Percentiles rank a stretch among this genome's conserved stretches.
Evolutionary conservation across 2,329 filamentous ascomycete species (phyloP).

Genomic region (Ophiostoma tasmaniense): DNA sequence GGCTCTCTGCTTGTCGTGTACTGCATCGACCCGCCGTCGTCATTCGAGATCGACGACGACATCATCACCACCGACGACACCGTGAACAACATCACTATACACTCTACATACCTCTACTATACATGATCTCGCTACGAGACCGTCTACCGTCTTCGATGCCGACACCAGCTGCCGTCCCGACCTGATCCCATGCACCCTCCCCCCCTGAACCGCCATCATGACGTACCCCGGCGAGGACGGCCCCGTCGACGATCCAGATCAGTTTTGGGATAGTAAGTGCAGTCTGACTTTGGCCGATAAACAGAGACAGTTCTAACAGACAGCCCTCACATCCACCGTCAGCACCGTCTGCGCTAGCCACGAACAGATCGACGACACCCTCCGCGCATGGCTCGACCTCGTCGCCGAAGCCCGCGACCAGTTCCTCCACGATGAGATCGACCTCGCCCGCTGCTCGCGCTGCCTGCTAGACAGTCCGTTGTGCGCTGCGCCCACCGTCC

Average conservation of each 20-base stretch:
- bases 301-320: too few relatives aligned
- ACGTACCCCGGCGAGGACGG: conserved; percentile 3
- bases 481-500: conserved; percentile 54
- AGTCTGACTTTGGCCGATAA: too few relatives aligned
- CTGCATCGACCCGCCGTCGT: background rate
- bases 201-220: conserved; percentile 4
- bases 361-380: conserved; percentile 62
- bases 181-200: background rate
- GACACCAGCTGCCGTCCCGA: background rate
- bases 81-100: too few relatives aligned
- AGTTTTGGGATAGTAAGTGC: conserved; percentile 1
- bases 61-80: background rate
- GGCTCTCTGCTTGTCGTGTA: background rate
- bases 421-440: conserved; percentile 67
- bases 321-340: background rate
- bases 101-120: background rate
- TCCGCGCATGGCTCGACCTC: conserved; percentile 76
- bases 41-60: background rate
- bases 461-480: conserved; percentile 67
- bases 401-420: conserved; percentile 68
- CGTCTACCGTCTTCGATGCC: background rate
- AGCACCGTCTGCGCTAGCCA: background rate
- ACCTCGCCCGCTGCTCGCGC: conserved; percentile 71
- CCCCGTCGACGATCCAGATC: background rate
- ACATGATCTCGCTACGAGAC: background rate